Evolutionary conservation across 2,329 filamentous ascomycete species (phyloP), one percentile per base, ranked within the genome.

Genomic region (Penicillium expansum): DNA sequence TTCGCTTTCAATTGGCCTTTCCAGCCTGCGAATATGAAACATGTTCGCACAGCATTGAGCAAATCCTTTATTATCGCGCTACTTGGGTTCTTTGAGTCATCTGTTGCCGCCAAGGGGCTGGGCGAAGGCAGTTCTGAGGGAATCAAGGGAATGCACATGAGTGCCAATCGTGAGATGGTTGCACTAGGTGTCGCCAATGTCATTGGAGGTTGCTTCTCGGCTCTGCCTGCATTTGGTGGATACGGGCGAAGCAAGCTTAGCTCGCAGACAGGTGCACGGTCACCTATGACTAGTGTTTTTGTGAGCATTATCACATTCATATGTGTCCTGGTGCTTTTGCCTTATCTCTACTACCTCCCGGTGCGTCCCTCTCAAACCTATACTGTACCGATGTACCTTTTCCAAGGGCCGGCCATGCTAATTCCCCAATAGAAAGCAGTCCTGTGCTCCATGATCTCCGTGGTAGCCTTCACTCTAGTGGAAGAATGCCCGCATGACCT

Each of bases 21-120:
- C 68, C 85, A 87, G 62, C 77, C 84, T 2, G 81, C 84, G 5
- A 85, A 95, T 65, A 86, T 97, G 80, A 82, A 85, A 24, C 89
- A 97, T 70, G 90, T 95, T 52, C 87, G 89, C 22, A 89, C 91
- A 60, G 89, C 91, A 37, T 89, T 97, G 82, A 88, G 90, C 50
- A 97, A 94, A 0, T 89, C 91, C 0, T 96, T 99, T 69, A 81
- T 97, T 52, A 96, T 99, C 62, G 91, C 92, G 0, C 81, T 99
- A 24, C 86, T 99, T 0, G 94, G 94, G n/a, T 99, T 99, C 76
- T 99, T 99, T 67, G 94, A 99, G 74, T 96, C 91, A 3, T 96
- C 92, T 0, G 92, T 99, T 13, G 94, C 94, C 1, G 94, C 94
- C 35, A 97, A 97, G 76, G 93, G 90, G 60, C 78, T 99, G 3